These are phyloP conservation scores for Fusarium albidum DNA, from an alignment of 2,329 filamentous ascomycete species.

Conservation along the genomic window DNA sequence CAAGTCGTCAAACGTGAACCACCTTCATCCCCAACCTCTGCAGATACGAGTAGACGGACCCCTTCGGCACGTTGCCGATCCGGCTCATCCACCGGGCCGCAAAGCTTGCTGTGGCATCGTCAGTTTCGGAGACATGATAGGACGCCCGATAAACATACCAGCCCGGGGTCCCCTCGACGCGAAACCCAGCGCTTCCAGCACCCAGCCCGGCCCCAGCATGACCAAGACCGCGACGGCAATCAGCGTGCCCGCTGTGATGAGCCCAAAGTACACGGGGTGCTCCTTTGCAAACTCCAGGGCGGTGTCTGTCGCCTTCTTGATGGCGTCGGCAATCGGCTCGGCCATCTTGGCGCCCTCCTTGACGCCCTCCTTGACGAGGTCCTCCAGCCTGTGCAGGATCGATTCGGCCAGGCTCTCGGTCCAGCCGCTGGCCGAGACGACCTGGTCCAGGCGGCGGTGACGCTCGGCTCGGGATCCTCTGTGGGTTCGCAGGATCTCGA, in stretches of 20 bases:
- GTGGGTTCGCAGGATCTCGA: conserved; percentile 17
- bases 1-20: no score
- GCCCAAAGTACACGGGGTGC: conserved; percentile 26
- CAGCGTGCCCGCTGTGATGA: conserved; percentile 30
- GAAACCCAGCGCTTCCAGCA: conserved; percentile 35
- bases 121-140: fast-evolving
- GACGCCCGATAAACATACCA: conserved; percentile 11
- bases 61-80: conserved; percentile 28
- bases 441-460: conserved; percentile 9
- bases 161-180: conserved; percentile 17
- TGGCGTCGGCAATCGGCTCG: conserved; percentile 17
- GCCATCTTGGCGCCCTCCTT: conserved; percentile 18
- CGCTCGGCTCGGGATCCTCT: background rate
- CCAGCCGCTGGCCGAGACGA: conserved; percentile 25
- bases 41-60: conserved; percentile 31
- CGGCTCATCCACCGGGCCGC: conserved; percentile 37
- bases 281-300: conserved; percentile 31
- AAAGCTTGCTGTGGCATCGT: conserved; percentile 24
- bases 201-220: conserved; percentile 29
- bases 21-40: conserved; percentile 34
- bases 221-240: conserved; percentile 31
- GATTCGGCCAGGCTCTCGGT: conserved; percentile 26
- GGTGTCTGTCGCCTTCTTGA: conserved; percentile 12
- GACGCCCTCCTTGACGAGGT: conserved; percentile 22
- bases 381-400: conserved; percentile 27